Evolutionary conservation across 768 basidiomycete species (phyloP).

Genomic region (Russula griseocarnosa): DNA sequence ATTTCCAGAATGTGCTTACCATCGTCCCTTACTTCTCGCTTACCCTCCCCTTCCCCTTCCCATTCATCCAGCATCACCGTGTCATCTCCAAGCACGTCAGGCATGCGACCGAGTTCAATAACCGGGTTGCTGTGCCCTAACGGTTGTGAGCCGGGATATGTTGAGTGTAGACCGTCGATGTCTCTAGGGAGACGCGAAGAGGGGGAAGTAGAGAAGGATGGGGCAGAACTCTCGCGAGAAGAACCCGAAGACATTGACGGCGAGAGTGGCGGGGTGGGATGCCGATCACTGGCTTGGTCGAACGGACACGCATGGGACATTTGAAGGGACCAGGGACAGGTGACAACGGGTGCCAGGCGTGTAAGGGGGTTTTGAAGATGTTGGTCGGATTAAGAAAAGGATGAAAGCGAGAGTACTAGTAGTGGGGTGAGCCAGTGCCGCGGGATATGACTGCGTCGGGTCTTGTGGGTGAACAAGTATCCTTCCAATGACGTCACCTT

Average conservation of each 20-base stretch:
- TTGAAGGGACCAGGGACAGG: not conserved
- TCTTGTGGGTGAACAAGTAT: slow-evolving; percentile 10
- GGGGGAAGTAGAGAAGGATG: slow-evolving; percentile 15
- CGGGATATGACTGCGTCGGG: slow-evolving; percentile 19
- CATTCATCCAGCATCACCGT: slow-evolving; percentile 24
- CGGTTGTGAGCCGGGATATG: not conserved
- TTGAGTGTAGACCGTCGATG: not conserved
- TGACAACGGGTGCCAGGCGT: not conserved
- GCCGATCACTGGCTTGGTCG: slow-evolving; percentile 1
- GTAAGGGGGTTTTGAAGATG: not conserved
- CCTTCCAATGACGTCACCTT: slow-evolving; percentile 17
- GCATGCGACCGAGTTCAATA: slow-evolving; percentile 1
- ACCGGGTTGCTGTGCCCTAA: not conserved
- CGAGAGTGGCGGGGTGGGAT: slow-evolving; percentile 25
- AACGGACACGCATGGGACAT: slow-evolving; percentile 22
- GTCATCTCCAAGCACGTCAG: slow-evolving; percentile 21
- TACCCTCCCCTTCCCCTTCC: slow-evolving; percentile 16
- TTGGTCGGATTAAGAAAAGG: slow-evolving; percentile 1
- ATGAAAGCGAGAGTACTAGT: not conserved
- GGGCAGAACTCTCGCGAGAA: slow-evolving; percentile 16
- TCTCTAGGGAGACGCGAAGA: slow-evolving; percentile 8
- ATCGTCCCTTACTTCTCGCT: not conserved
- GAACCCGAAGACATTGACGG: slow-evolving; percentile 21
- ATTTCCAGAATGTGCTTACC: slow-evolving; percentile 17
- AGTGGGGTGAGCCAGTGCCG: slow-evolving; percentile 15